Evolutionary conservation across 2,329 filamentous ascomycete species (phyloP).

Genomic region (Phoma sp.): DNA sequence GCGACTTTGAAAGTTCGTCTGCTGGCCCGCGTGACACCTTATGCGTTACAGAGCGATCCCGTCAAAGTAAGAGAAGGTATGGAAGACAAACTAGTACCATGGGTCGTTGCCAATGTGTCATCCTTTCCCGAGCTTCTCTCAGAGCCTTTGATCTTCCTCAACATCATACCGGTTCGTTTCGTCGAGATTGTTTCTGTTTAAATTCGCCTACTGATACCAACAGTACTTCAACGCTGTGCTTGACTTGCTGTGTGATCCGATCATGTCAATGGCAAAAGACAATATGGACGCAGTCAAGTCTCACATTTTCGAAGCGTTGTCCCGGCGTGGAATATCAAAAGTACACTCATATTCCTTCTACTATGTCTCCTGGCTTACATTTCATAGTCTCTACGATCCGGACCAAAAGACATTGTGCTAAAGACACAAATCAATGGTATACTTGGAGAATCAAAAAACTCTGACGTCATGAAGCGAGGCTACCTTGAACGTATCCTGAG

Average conservation of each 20-base stretch:
- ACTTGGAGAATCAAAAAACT: background rate
- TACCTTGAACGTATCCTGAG: constrained; percentile 21
- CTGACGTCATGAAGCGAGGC: constrained; percentile 3
- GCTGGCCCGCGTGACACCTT: too few relatives aligned
- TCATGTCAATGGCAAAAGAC: background rate
- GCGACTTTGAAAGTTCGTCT: too few relatives aligned
- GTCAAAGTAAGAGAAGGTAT: background rate
- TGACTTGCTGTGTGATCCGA: background rate
- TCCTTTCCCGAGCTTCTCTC: constrained; percentile 8
- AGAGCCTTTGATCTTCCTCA: constrained; percentile 19
- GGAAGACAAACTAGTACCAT: constrained; percentile 15
- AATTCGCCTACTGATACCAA: too few relatives aligned
- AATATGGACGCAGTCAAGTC: background rate
- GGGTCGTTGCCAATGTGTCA: constrained; percentile 15
- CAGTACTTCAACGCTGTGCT: background rate
- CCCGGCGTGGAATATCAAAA: background rate
- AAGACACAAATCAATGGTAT: background rate
- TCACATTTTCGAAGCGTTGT: background rate
- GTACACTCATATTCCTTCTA: background rate
- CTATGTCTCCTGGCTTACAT: background rate
- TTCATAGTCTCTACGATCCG: background rate
- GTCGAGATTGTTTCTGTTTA: too few relatives aligned
- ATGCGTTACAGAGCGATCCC: too few relatives aligned
- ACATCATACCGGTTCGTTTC: constrained; percentile 16
- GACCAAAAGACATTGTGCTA: background rate